These are phyloP conservation scores for Lizonia empirigonia DNA, from an alignment of 2,329 filamentous ascomycete species.

Conservation along the genomic window DNA sequence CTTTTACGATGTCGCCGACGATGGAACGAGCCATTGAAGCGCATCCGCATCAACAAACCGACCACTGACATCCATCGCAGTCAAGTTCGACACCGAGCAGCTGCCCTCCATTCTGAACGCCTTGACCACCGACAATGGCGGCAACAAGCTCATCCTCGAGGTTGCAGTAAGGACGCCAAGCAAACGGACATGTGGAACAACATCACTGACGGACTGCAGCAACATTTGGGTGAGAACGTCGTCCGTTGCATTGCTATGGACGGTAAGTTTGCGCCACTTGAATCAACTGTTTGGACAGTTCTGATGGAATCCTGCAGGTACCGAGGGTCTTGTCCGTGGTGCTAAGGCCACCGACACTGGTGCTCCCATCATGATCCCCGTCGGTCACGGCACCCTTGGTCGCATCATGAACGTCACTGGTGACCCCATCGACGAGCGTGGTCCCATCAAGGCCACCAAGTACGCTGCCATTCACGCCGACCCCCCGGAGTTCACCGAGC, in stretches of 20 bases:
- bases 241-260: constrained; percentile 99
- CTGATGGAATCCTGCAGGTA: constrained; percentile 66
- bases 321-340: constrained; percentile 98
- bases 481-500: constrained; percentile 87
- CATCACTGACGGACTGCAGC: constrained; percentile 60
- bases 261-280: constrained; percentile 64
- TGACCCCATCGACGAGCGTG: constrained; percentile 99
- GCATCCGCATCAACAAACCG: constrained; percentile 30
- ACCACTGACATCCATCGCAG: constrained; percentile 58
- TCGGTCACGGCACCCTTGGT: constrained; percentile 90
- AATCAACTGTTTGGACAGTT: constrained; percentile 8
- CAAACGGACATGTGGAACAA: constrained; percentile 25
- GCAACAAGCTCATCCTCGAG: constrained; percentile 93
- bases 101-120: constrained; percentile 98
- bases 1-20: constrained; percentile 33
- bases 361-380: constrained; percentile 92
- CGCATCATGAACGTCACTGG: constrained; percentile 99
- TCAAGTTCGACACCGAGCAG: constrained; percentile 95
- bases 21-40: constrained; percentile 33
- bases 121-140: constrained; percentile 87
- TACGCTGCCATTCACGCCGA: constrained; percentile 91
- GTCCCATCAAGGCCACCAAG: constrained; percentile 94
- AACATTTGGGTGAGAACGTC: constrained; percentile 99
- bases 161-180: constrained; percentile 75
- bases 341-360: constrained; percentile 85